phyloP scores from a whole-genome alignment of 2,329 filamentous ascomycete genomes.

The Beauveria scarabaeidicola region DNA sequence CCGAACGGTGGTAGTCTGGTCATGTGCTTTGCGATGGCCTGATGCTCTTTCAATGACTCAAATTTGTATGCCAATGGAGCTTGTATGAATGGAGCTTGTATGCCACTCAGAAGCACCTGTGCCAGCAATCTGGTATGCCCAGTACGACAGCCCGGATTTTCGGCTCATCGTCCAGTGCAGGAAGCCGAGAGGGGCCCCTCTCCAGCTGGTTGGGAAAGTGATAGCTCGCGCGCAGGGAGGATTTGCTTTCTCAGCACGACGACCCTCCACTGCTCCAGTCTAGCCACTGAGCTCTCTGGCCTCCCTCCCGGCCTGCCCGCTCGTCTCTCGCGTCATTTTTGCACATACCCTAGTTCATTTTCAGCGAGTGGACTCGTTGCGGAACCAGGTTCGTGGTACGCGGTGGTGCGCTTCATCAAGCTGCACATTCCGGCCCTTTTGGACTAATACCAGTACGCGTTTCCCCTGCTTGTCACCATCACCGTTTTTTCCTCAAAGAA shows the following conservation, averaged over 20 bases:
- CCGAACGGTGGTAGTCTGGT: neutral
- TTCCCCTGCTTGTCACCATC: neutral
- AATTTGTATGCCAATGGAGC: neutral
- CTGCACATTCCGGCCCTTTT: neutral
- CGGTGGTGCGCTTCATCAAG: slow-evolving; percentile 1
- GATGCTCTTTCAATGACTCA: neutral
- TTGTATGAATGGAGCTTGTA: no score
- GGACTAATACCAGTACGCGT: neutral
- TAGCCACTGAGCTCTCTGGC: neutral
- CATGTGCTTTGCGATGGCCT: neutral
- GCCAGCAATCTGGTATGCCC: neutral
- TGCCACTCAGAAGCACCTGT: neutral
- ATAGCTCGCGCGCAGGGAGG: slow-evolving; percentile 17
- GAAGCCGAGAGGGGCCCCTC: neutral
- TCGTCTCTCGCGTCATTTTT: slow-evolving; percentile 12
- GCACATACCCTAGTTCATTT: neutral
- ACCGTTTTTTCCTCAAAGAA: neutral
- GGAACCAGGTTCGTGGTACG: slow-evolving; percentile 10
- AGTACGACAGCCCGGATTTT: neutral
- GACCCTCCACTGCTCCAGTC: neutral
- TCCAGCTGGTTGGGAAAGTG: slow-evolving; percentile 14
- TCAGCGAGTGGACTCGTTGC: slow-evolving; percentile 3
- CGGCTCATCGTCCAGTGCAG: slow-evolving; percentile 3
- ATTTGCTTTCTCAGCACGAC: slow-evolving; percentile 14
- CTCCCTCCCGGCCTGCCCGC: neutral